Base-by-base conservation (phyloP, 768 basidiomycete genomes). In the Podaxis sp. region DNA sequence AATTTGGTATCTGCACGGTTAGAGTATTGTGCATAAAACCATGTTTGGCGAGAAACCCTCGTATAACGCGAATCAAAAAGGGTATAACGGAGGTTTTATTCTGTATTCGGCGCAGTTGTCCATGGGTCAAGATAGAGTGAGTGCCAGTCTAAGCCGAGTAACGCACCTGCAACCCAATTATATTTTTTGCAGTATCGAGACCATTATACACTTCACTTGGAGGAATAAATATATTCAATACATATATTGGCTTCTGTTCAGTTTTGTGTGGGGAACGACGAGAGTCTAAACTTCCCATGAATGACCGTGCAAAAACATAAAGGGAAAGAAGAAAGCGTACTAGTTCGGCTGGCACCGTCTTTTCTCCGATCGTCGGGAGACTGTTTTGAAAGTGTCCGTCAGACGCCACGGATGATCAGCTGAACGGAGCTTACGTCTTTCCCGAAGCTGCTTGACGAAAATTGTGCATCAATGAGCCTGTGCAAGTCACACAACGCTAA, bases 211-310 rank as follows among this genome's bases (percentile, higher is more conserved):
- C 77, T 27, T 86, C 77, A 25, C 77, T 75, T 2, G 85, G 75
- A 49, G 93, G 86, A 19, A 95, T 74, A 8, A 76, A 79, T 63
- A 98, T 70, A 69, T 92, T 87, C 52, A 98, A 77, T 51, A 94
- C 89, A 71, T 91, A 98, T 63, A 94, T 85, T 4, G 94, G 87
- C 71, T 85, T 85, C 73, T 86, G 87, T 69, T 94, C 93, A 24
- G 76, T 73, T 74, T 91, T 94, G 43, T 89, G 85, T 36, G 94
- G 91, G 37, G 94, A 90, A 37, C 89, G 82, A 63, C 91, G 85
- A 49, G 69, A 69, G 55, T 75, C 90, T 91, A 61, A 40, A 57
- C 63, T 55, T 49, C 52, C 57, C 67, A 56, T 54, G 29, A 66
- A 61, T 62, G 65, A 66, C 59, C 59, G 51, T 57, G 65, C 24